A percentile compares a stretch with the other conserved stretches of the same genome.
phyloP scores from a whole-genome alignment of 1,284 basidiomycete species.

The Mycena citricolor region DNA sequence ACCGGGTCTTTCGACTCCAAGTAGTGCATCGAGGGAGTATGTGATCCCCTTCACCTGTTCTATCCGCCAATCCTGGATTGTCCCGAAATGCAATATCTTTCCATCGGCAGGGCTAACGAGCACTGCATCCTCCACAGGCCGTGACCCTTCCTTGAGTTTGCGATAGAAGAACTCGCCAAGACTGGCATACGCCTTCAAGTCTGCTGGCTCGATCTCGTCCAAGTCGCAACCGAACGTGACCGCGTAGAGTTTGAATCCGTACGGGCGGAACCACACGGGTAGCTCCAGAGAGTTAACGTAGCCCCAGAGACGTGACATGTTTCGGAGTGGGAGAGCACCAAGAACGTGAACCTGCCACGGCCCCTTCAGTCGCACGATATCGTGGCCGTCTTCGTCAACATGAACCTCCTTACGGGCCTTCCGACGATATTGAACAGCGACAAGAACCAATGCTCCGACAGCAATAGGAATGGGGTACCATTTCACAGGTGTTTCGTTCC shows the following conservation, averaged over 20 bases:
- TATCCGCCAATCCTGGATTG: slow-evolving; percentile 78
- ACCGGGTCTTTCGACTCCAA: slow-evolving; percentile 68
- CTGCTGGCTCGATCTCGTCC: slow-evolving; percentile 81
- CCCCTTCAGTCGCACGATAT: slow-evolving; percentile 78
- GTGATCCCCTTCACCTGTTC: slow-evolving; percentile 99
- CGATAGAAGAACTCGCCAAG: slow-evolving; percentile 97
- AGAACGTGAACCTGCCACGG: slow-evolving; percentile 98
- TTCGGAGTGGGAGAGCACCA: slow-evolving; percentile 91
- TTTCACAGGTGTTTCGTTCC: slow-evolving; percentile 86
- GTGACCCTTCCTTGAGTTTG: slow-evolving; percentile 77
- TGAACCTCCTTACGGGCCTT: slow-evolving; percentile 61
- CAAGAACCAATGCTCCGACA: slow-evolving; percentile 85
- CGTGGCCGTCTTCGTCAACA: slow-evolving; percentile 71
- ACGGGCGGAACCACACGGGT: slow-evolving; percentile 92
- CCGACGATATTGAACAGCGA: slow-evolving; percentile 80
- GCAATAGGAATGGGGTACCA: slow-evolving; percentile 97
- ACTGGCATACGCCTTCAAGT: slow-evolving; percentile 78
- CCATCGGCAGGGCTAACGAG: slow-evolving; percentile 96
- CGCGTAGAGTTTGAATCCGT: slow-evolving; percentile 85
- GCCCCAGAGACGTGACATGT: slow-evolving; percentile 95
- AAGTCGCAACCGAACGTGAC: slow-evolving; percentile 92
- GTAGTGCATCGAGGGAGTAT: slow-evolving; percentile 91
- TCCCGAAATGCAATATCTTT: slow-evolving; percentile 89
- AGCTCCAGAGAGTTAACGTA: slow-evolving; percentile 91
- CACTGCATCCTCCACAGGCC: slow-evolving; percentile 78